Evolutionary conservation across 2,329 filamentous ascomycete species (phyloP), one percentile per base, ranked within the genome.

Genomic region (Nothomitra cinnamomea): DNA sequence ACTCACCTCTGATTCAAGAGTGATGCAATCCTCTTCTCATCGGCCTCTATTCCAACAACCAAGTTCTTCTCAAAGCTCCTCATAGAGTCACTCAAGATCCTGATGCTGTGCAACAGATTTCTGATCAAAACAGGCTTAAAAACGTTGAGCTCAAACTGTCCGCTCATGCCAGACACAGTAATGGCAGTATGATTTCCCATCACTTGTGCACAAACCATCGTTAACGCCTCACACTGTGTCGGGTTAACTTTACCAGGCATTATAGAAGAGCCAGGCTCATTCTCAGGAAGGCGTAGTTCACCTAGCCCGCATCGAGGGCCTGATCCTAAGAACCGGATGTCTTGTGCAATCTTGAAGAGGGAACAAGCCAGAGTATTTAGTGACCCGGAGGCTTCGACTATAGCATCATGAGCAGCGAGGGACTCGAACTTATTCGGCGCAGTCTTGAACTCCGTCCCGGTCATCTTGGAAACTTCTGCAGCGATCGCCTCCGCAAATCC

Each of bases 231-330:
- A 72, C 88, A 95, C 73, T 98, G 92, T 32, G 92, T 98, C 32
- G 92, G 92, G 76, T 98, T 98, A 67, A 98, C 92, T 76, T 98
- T 98, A 65, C 92, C 92, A 45, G 92, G 92, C 92, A 98, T 98
- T 75, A 98, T 96, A 62, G 86, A 94, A 65, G 85, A 92, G 59
- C 90, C 90, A 35, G 92, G 92, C 75, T 98, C 92, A 73, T 98
- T 98, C 75, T 98, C 92, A 24, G 92, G 92, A 52, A 98, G 80
- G 64, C 79, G 79, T 58, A 98, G 79, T 74, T 98, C 92, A 60
- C 89, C 90, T 21, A 96, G 83, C 64, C 92, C 92, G 70, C 92
- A 96, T 56, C 92, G 87, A 54, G 92, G 92, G 15, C 92, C 92
- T 60, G 87, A 94, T 62, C 92, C 92, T 52, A 96, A 85, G 74